Percentiles rank a stretch among this genome's conserved stretches.
These are phyloP conservation scores for Phytophthora megakarya DNA, from an alignment of 352 stramenopile species.

Conservation along the genomic window DNA sequence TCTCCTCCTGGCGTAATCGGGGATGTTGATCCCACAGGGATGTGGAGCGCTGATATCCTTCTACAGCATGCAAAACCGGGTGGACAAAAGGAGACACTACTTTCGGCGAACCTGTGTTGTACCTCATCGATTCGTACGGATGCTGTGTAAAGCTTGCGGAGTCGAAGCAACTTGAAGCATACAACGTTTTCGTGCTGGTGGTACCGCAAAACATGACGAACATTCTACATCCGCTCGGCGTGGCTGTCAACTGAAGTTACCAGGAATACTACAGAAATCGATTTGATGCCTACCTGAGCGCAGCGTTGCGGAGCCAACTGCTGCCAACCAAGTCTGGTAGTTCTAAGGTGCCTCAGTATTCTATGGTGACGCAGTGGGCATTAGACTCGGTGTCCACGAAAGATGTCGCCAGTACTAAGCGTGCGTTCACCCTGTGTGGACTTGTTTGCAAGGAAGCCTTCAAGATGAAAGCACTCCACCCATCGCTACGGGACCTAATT, in stretches of 20 bases:
- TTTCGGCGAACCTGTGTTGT: constrained; percentile 15
- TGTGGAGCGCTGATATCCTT: constrained; percentile 12
- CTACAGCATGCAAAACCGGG: constrained; percentile 1
- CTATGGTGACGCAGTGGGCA: not conserved
- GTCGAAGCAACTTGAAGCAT: constrained; percentile 3
- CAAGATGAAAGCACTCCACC: not conserved
- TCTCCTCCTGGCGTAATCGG: no score
- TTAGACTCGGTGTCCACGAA: not conserved
- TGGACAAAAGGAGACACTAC: constrained; percentile 1
- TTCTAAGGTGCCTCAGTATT: constrained; percentile 7
- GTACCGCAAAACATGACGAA: constrained; percentile 17
- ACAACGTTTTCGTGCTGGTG: constrained; percentile 10
- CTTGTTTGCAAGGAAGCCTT: not conserved
- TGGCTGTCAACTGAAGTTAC: constrained; percentile 12
- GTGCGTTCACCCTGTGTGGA: not conserved
- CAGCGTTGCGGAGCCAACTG: not conserved
- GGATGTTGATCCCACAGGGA: constrained; percentile 2
- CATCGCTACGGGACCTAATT: not conserved
- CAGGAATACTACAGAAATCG: constrained; percentile 10
- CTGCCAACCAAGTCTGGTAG: constrained; percentile 6
- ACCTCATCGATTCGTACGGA: constrained; percentile 11
- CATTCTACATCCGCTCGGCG: constrained; percentile 10
- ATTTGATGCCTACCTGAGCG: constrained; percentile 1
- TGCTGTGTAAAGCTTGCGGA: constrained; percentile 15
- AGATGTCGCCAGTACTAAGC: not conserved